These are phyloP conservation scores for Capronia coronata DNA, from an alignment of 2,329 filamentous ascomycete species.

Conservation along the genomic window DNA sequence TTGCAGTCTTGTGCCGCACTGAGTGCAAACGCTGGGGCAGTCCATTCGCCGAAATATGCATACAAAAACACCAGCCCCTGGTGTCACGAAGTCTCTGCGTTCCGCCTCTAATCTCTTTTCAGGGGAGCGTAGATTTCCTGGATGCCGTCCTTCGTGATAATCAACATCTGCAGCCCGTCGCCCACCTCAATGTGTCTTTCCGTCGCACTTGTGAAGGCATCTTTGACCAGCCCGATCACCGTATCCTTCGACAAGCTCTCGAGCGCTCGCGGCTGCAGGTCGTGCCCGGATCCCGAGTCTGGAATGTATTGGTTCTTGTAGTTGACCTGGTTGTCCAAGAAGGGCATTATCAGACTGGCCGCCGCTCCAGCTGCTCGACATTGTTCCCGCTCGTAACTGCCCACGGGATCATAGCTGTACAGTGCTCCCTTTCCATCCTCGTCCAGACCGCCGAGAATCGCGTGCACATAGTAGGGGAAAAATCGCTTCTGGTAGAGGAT, in stretches of 20 bases:
- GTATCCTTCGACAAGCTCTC: constrained; percentile 58
- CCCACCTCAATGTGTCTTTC: constrained; percentile 99
- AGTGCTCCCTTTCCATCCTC: constrained; percentile 90
- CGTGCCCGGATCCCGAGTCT: constrained; percentile 75
- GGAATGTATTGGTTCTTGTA: constrained; percentile 98
- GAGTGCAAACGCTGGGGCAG: neutral
- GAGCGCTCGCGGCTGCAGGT: constrained; percentile 56
- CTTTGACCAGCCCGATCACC: constrained; percentile 83
- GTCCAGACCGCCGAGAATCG: constrained; percentile 88
- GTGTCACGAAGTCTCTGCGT: neutral
- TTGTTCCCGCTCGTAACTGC: constrained; percentile 94
- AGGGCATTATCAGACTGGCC: constrained; percentile 94
- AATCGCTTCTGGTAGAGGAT: constrained; percentile 97
- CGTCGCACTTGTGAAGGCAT: constrained; percentile 95
- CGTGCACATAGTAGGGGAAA: constrained; percentile 97
- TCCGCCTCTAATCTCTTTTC: constrained; percentile 72
- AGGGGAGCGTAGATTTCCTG: constrained; percentile 75
- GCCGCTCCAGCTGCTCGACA: constrained; percentile 90
- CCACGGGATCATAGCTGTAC: constrained; percentile 96
- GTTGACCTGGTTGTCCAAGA: constrained; percentile 99
- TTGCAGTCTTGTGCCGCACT: neutral
- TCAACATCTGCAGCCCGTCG: constrained; percentile 90
- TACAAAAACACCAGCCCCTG: neutral
- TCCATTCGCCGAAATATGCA: neutral
- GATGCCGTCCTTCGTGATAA: constrained; percentile 81